phyloP scores from a whole-genome alignment of 139 green algal species.

The Tetratostichococcus sp. region DNA sequence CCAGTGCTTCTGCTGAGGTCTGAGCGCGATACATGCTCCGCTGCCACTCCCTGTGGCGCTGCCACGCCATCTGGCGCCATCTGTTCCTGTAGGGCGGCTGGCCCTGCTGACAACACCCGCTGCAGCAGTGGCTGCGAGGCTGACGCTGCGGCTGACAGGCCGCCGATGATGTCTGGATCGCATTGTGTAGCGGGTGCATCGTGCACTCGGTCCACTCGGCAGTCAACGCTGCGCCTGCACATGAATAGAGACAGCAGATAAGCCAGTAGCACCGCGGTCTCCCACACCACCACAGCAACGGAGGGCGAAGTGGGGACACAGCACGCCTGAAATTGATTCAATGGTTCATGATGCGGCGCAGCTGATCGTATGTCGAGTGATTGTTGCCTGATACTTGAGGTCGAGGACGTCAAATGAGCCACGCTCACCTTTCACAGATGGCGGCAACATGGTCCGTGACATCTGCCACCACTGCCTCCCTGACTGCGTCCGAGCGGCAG shows the following conservation, averaged over 20 bases:
- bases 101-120: background rate
- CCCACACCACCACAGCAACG: too few species aligned
- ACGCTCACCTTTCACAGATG: constrained; percentile 8
- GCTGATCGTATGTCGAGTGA: too few species aligned
- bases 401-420: too few species aligned
- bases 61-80: background rate
- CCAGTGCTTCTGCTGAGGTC: too few species aligned
- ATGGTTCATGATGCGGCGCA: too few species aligned
- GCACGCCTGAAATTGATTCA: too few species aligned
- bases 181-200: constrained; percentile 47
- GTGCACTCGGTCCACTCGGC: constrained; percentile 48
- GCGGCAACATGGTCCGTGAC: constrained; percentile 17
- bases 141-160: background rate
- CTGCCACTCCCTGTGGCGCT: background rate
- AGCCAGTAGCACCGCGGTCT: too few species aligned
- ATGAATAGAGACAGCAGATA: too few species aligned
- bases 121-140: background rate
- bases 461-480: constrained; percentile 20
- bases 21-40: too few species aligned
- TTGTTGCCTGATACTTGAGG: too few species aligned
- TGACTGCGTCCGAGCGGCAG: constrained; percentile 25
- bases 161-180: constrained; percentile 35
- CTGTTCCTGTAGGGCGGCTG: too few species aligned
- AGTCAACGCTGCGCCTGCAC: constrained; percentile 33
- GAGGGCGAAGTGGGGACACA: too few species aligned